Evolutionary conservation across 2,329 filamentous ascomycete species (phyloP).

Genomic region (Akanthomyces uredinophilus): DNA sequence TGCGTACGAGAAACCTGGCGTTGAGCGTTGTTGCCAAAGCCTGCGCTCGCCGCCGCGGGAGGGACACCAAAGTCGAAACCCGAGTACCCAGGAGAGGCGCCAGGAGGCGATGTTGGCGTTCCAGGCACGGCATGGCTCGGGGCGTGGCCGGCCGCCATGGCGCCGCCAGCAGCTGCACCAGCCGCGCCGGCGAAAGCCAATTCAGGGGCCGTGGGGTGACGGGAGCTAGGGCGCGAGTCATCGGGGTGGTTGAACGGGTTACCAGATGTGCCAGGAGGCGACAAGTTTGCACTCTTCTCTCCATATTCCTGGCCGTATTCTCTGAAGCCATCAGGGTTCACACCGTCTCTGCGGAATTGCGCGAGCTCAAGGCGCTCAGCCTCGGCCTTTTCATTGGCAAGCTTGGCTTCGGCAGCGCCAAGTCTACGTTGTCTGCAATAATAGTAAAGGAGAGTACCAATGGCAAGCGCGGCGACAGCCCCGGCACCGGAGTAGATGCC

Average conservation of each 20-base stretch:
- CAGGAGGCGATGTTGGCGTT: slow-evolving; percentile 9
- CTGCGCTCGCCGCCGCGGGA: neutral
- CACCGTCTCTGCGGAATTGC: slow-evolving; percentile 41
- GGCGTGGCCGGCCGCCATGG: neutral
- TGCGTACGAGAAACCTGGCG: slow-evolving; percentile 14
- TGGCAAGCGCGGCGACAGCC: slow-evolving; percentile 37
- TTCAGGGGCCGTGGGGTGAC: neutral
- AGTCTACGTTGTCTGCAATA: slow-evolving; percentile 50
- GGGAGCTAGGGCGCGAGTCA: slow-evolving; percentile 9
- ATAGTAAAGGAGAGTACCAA: slow-evolving; percentile 43
- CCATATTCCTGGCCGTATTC: slow-evolving; percentile 23
- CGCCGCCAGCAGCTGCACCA: neutral
- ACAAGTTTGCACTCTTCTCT: neutral
- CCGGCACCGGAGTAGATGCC: slow-evolving; percentile 47
- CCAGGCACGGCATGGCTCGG: slow-evolving; percentile 3
- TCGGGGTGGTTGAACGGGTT: slow-evolving; percentile 11
- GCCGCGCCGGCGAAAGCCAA: slow-evolving; percentile 2
- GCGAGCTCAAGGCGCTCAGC: slow-evolving; percentile 48
- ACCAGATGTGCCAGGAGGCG: slow-evolving; percentile 9
- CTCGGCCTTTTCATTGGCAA: slow-evolving; percentile 39
- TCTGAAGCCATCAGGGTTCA: slow-evolving; percentile 43
- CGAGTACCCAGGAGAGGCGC: neutral
- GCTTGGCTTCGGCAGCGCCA: slow-evolving; percentile 46
- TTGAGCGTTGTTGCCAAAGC: neutral
- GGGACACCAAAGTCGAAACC: slow-evolving; percentile 15